Evolutionary conservation across 2,329 filamentous ascomycete genomes (phyloP).

Genomic region (Blastomyces gilchristii): DNA sequence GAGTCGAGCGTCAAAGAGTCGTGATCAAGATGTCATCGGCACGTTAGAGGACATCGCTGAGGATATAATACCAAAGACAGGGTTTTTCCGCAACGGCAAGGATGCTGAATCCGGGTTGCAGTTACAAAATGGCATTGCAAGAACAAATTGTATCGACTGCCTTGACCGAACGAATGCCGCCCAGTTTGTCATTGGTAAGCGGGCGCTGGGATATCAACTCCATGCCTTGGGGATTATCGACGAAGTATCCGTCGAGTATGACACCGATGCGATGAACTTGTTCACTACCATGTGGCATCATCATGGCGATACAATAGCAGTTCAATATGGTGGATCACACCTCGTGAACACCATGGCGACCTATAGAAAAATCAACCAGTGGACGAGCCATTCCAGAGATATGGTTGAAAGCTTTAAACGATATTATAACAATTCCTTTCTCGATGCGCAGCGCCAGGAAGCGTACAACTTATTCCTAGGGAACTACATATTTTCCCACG

Average conservation of each 20-base stretch:
- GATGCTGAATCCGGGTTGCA: conserved; percentile 52
- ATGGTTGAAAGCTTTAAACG: conserved; percentile 99
- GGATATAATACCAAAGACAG: conserved; percentile 71
- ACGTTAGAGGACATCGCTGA: conserved; percentile 84
- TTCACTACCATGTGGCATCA: conserved; percentile 99
- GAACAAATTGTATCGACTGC: conserved; percentile 97
- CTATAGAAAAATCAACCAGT: conserved; percentile 97
- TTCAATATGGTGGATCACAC: conserved; percentile 95
- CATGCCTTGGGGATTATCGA: conserved; percentile 82
- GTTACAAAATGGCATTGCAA: conserved; percentile 82
- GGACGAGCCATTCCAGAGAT: conserved; percentile 92
- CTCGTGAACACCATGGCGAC: conserved; percentile 99
- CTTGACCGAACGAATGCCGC: conserved; percentile 94
- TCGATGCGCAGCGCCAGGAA: conserved; percentile 95
- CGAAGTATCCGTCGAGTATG: conserved; percentile 71
- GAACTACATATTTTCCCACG: conserved; percentile 81
- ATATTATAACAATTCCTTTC: conserved; percentile 97
- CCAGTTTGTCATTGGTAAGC: conserved; percentile 94
- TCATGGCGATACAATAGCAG: conserved; percentile 92
- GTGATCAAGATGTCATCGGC: conserved; percentile 87
- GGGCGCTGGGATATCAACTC: conserved; percentile 82
- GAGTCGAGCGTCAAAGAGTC: conserved; percentile 86
- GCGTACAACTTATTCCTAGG: conserved; percentile 96
- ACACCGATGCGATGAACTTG: conserved; percentile 89
- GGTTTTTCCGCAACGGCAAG: conserved; percentile 91